These are phyloP conservation scores for Alloteropsis angusta DNA, from an alignment of 202 grass and related monocot species.

Conservation along the genomic window DNA sequence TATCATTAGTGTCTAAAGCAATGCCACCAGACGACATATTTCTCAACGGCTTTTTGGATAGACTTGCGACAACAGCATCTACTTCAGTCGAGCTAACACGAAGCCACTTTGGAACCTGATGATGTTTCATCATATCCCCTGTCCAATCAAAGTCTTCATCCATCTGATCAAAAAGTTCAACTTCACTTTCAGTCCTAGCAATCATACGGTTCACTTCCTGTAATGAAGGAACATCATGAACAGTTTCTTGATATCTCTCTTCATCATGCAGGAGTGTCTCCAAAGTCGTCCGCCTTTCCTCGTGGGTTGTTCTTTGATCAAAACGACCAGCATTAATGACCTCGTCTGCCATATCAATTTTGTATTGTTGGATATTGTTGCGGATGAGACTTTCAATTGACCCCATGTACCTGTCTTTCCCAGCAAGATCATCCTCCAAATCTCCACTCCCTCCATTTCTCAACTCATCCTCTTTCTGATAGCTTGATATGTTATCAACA, in stretches of 20 bases:
- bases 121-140: constrained; percentile 77
- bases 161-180: constrained; percentile 98
- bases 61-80: constrained; percentile 47
- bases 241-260: constrained; percentile 84
- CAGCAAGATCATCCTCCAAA: constrained; percentile 90
- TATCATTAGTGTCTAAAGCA: constrained; percentile 43
- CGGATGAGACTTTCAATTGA: constrained; percentile 98
- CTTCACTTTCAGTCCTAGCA: constrained; percentile 75
- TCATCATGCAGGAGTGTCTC: constrained; percentile 97
- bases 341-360: constrained; percentile 99
- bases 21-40: constrained; percentile 47
- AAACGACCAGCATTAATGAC: constrained; percentile 99
- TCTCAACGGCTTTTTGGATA: constrained; percentile 75
- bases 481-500: constrained; percentile 93
- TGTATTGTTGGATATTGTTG: constrained; percentile 96
- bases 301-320: constrained; percentile 98
- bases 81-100: constrained; percentile 65
- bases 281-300: constrained; percentile 91
- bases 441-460: constrained; percentile 70
- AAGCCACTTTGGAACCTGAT: constrained; percentile 90
- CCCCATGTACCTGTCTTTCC: constrained; percentile 87
- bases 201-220: constrained; percentile 99
- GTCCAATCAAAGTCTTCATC: constrained; percentile 97
- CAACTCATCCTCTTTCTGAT: constrained; percentile 97
- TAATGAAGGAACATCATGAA: constrained; percentile 93